Conservation (phyloP, 2,329 filamentous ascomycete species). For the Furcasterigmium furcatum region DNA sequence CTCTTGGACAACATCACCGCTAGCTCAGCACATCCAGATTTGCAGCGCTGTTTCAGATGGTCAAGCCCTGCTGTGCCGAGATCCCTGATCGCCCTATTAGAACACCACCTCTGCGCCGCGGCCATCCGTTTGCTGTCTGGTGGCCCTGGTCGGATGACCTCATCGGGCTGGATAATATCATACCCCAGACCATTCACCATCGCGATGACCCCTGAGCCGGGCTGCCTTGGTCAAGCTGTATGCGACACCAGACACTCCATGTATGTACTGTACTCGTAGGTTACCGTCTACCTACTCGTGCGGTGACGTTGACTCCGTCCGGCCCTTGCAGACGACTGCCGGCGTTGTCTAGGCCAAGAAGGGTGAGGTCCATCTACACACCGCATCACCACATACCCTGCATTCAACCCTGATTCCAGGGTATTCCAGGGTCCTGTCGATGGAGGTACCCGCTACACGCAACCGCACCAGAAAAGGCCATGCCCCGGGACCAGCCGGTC, state of each 20-base stretch:
- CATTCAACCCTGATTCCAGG: background rate
- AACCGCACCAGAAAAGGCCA: background rate
- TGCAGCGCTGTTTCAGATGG: constrained; percentile 11
- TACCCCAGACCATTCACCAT: background rate
- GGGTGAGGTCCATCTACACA: background rate
- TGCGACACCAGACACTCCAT: too few species aligned
- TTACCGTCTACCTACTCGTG: too few species aligned
- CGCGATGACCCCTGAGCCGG: background rate
- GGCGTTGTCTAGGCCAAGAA: too few species aligned
- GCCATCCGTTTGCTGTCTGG: background rate
- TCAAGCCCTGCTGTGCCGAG: background rate
- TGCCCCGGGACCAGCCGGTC: background rate
- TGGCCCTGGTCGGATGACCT: constrained; percentile 8
- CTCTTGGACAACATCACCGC: background rate
- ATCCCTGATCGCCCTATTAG: constrained; percentile 4
- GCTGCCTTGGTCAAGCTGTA: too few species aligned
- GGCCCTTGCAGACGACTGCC: background rate
- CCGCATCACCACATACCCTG: background rate
- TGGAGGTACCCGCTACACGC: background rate
- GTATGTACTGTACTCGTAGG: too few species aligned
- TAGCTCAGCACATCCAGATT: background rate
- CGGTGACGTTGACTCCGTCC: background rate
- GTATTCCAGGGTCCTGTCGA: too few species aligned
- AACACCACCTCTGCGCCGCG: background rate
- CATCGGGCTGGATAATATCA: constrained; percentile 1